Evolutionary conservation across 352 stramenopile species (phyloP).

Genomic region (Pythium oligandrum): DNA sequence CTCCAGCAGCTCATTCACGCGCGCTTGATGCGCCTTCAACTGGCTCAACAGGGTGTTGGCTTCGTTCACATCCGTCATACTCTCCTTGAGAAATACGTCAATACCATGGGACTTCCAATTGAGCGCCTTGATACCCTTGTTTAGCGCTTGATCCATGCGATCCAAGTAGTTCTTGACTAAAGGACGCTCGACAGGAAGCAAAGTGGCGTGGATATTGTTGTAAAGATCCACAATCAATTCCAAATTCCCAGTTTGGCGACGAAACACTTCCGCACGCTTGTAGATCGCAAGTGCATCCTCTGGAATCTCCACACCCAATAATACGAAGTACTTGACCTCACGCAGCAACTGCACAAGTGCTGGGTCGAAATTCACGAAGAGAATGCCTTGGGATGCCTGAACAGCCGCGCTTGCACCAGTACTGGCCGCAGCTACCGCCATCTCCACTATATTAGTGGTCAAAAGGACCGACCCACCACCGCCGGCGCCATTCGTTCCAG

Average conservation of each 20-base stretch:
- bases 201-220: slow-evolving; percentile 84
- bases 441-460: slow-evolving; percentile 1
- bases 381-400: slow-evolving; percentile 11
- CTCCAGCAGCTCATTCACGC: slow-evolving; percentile 73
- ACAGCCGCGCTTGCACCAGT: neutral
- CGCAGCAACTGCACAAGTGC: slow-evolving; percentile 87
- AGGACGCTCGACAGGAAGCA: slow-evolving; percentile 87
- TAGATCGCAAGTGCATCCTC: slow-evolving; percentile 90
- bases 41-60: slow-evolving; percentile 80
- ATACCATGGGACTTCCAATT: slow-evolving; percentile 94
- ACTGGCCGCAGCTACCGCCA: slow-evolving; percentile 5
- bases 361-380: slow-evolving; percentile 91
- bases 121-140: slow-evolving; percentile 85
- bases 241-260: slow-evolving; percentile 87
- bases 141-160: slow-evolving; percentile 86
- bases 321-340: slow-evolving; percentile 93
- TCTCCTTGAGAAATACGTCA: slow-evolving; percentile 89
- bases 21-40: slow-evolving; percentile 84
- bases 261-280: slow-evolving; percentile 88
- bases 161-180: slow-evolving; percentile 87
- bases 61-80: slow-evolving; percentile 87
- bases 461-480: neutral
- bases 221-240: slow-evolving; percentile 93
- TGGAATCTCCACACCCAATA: slow-evolving; percentile 87
- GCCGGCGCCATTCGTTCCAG: neutral